phyloP scores from a whole-genome alignment of 2,329 filamentous ascomycete species.

The Fusarium buharicum region DNA sequence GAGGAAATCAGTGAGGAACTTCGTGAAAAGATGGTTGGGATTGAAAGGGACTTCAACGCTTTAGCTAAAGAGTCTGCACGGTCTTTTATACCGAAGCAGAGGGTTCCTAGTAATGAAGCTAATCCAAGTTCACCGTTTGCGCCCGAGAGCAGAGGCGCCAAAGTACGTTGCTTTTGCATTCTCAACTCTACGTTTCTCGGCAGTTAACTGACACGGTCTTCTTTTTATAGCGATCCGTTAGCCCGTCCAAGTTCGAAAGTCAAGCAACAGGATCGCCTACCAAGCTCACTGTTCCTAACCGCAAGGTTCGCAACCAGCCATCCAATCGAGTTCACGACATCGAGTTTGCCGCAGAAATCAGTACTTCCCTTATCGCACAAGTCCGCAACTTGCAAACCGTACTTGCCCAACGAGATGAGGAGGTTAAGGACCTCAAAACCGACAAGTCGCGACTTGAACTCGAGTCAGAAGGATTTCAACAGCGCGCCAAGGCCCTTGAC shows the following conservation, averaged over 20 bases:
- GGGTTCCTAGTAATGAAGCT: constrained; percentile 76
- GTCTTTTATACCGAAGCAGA: constrained; percentile 86
- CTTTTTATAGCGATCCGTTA: constrained; percentile 69
- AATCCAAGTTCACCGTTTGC: constrained; percentile 63
- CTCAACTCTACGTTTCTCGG: background rate
- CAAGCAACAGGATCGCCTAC: constrained; percentile 87
- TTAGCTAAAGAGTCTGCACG: constrained; percentile 89
- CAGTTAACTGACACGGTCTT: constrained; percentile 22
- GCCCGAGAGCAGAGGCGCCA: constrained; percentile 62
- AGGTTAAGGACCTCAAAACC: constrained; percentile 76
- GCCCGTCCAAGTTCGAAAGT: constrained; percentile 82
- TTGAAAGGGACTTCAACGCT: constrained; percentile 96
- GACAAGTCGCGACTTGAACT: constrained; percentile 85
- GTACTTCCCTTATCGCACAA: constrained; percentile 91
- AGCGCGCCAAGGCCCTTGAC: constrained; percentile 83
- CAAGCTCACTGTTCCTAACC: constrained; percentile 86
- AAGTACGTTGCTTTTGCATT: constrained; percentile 56
- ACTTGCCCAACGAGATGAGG: constrained; percentile 87
- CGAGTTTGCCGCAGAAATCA: constrained; percentile 98
- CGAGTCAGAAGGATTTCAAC: constrained; percentile 80
- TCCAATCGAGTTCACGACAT: constrained; percentile 92
- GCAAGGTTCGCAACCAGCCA: constrained; percentile 90
- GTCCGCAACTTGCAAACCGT: constrained; percentile 89
- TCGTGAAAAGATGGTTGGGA: constrained; percentile 81
- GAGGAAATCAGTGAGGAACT: constrained; percentile 85